Percentiles rank a stretch among this genome's conserved stretches.
phyloP scores from a whole-genome alignment of 2,329 filamentous ascomycete genomes.

The Beauveria sp. region DNA sequence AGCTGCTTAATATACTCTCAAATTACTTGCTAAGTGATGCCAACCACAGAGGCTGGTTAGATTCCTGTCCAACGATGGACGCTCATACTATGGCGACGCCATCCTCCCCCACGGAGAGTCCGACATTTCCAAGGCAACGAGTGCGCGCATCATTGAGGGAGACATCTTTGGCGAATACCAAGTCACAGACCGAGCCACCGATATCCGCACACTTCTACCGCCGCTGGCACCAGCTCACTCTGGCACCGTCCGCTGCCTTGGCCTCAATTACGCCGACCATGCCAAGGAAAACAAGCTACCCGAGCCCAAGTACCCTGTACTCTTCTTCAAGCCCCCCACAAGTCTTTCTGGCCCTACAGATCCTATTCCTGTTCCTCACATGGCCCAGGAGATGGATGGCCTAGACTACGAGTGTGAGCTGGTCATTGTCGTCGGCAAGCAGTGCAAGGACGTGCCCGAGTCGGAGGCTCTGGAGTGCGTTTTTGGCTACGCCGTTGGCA shows the following conservation, averaged over 20 bases:
- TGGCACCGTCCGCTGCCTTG: slow-evolving; percentile 60
- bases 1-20: background rate
- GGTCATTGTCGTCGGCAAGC: slow-evolving; percentile 63
- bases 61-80: slow-evolving; percentile 64
- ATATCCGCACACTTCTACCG: slow-evolving; percentile 49
- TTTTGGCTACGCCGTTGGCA: slow-evolving; percentile 66
- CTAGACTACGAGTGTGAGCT: slow-evolving; percentile 78
- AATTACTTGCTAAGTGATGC: slow-evolving; percentile 3
- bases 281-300: slow-evolving; percentile 63
- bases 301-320: slow-evolving; percentile 61
- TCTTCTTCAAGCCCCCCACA: slow-evolving; percentile 60
- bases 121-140: slow-evolving; percentile 53
- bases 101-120: slow-evolving; percentile 53
- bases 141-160: slow-evolving; percentile 56
- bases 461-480: slow-evolving; percentile 61
- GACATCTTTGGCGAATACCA: slow-evolving; percentile 58
- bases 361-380: slow-evolving; percentile 55
- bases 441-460: slow-evolving; percentile 57
- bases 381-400: slow-evolving; percentile 58
- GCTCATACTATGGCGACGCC: slow-evolving; percentile 66
- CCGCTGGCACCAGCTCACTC: slow-evolving; percentile 57
- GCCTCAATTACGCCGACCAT: slow-evolving; percentile 65
- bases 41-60: slow-evolving; percentile 56
- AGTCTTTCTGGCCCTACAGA: slow-evolving; percentile 57
- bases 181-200: slow-evolving; percentile 54